Evolutionary conservation across 352 stramenopile genomes (phyloP), one percentile per base, ranked within the genome.

Genomic region (Phytophthora kernoviae): DNA sequence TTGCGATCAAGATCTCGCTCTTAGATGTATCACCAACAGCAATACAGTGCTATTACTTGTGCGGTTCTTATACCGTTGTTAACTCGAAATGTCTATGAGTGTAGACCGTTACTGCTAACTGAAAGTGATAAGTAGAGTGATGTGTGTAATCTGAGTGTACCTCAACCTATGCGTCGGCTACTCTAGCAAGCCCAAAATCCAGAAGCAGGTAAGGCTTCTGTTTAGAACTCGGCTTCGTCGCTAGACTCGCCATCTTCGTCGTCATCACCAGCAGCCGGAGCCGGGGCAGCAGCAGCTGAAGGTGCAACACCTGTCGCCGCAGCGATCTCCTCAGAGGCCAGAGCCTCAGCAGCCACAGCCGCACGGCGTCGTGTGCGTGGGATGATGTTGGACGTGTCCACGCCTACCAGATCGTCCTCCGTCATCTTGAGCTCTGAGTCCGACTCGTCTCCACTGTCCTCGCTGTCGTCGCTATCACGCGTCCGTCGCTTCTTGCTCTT

Each of bases 351-450:
- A 14, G 84, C 86, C 20, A 85, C 81, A 1, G 86, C 86, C 0
- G 84, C 86, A 36, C 86, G 84, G 54, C 86, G 86, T 34, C 74
- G 72, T 9, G 86, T 72, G 33, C 86, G 84, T 17, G 86, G 86
- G 59, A 95, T 95, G 59, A 95, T 95, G 66, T 93, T 93, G 51
- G 80, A 79, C 64, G 86, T 88, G 67, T 95, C 86, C 37, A 95
- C 73, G 12, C 81, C 86, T 26, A 93, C 73, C 9, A 93, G 86
- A 55, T 95, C 86, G 75, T 95, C 86, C 39, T 93, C 79, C 57
- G 90, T 95, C 54, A 95, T 74, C 69, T 91, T 95, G 43, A 95
- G 70, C 44, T 93, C 77, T 1, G 73, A 60, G 40, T 93, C 86
- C 48, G 83, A 90, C 46, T 85, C 81, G 37, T 79, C 73, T 20